Evolutionary conservation across 805 yeast genomes (phyloP), one percentile per base, ranked within the genome.

Genomic region (Groenewaldozyma salmanticensis): DNA sequence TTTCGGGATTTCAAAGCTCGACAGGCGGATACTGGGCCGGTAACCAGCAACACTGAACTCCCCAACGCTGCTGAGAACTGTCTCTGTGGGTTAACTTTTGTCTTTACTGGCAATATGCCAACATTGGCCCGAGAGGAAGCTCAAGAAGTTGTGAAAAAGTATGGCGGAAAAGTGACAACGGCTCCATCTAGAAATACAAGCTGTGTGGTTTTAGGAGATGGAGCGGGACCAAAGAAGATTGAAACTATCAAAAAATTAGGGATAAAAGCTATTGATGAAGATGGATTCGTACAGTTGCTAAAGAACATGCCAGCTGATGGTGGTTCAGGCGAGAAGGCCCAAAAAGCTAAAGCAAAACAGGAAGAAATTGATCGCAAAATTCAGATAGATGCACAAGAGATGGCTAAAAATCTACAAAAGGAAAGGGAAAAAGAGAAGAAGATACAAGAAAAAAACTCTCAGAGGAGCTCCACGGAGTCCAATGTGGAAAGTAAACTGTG

Each of bases 171-270:
- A 52, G 94, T 90, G 15, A 84, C 65, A 0, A 77, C 84, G 51
- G 74, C 95, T 0, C 80, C 90, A 20, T 82, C 92, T 42, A 76
- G 85, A 7, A 84, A 81, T 53, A 92, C 98, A 1, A 74, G 86
- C 19, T 68, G 87, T 35, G 95, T 90, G 2, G 96, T 92, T 1
- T 68, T 92, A 22, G 98, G 98, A 5, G 86, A 73, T 39, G 96
- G 92, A 50, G 97, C 98, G 2, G 98, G 98, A 0, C 96, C 97
- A 2, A 77, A 86, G n/a, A 92, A 92, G 60, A 76, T 92, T 33
- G 75, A 75, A 52, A 84, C 79, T 54, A 90, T 94, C 49, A 79
- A 75, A 52, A 74, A 76, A 39, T 66, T 79, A 48, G 71, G 74
- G 5, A 75, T 85, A 41, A 88, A 88, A 60, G 86, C 94, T 32